Evolutionary conservation across 768 basidiomycete species (phyloP).

Genomic region (Phlebiopsis gigantea): DNA sequence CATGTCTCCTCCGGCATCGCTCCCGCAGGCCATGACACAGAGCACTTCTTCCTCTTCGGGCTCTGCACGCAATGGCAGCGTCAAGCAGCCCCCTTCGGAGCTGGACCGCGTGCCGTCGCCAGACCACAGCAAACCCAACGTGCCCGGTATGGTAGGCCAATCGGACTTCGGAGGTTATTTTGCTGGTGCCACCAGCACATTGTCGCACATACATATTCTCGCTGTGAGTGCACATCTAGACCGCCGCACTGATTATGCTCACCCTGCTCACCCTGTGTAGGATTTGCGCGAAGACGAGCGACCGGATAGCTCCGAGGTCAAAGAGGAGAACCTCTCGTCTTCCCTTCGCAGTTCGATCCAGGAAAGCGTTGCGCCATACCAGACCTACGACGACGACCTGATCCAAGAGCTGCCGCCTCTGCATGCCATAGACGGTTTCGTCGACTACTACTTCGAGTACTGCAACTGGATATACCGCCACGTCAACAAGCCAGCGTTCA

Average conservation of each 20-base stretch:
- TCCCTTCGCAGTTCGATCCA: conserved; percentile 19
- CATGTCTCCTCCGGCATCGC: neutral
- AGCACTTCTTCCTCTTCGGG: neutral
- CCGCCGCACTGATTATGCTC: neutral
- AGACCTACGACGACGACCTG: conserved; percentile 63
- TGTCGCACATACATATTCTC: conserved; percentile 63
- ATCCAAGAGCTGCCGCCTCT: conserved; percentile 59
- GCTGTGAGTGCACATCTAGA: conserved; percentile 36
- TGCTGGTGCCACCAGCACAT: conserved; percentile 74
- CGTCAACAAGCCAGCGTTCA: conserved; percentile 60
- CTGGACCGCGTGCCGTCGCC: neutral
- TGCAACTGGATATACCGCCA: conserved; percentile 87
- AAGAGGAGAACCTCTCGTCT: conserved; percentile 13
- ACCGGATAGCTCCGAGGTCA: conserved; percentile 9
- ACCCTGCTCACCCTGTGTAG: neutral
- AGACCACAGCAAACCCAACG: conserved; percentile 17
- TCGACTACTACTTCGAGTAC: conserved; percentile 77
- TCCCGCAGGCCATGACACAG: conserved; percentile 21
- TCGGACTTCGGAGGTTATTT: conserved; percentile 67
- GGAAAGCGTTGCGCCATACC: conserved; percentile 31
- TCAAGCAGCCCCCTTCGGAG: conserved; percentile 15
- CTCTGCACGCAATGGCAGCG: conserved; percentile 39
- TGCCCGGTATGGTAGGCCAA: conserved; percentile 63
- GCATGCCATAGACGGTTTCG: conserved; percentile 66
- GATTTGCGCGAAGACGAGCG: conserved; percentile 18